Base-by-base conservation (phyloP, 345 rosid genomes). In the Trapa incisa region DNA sequence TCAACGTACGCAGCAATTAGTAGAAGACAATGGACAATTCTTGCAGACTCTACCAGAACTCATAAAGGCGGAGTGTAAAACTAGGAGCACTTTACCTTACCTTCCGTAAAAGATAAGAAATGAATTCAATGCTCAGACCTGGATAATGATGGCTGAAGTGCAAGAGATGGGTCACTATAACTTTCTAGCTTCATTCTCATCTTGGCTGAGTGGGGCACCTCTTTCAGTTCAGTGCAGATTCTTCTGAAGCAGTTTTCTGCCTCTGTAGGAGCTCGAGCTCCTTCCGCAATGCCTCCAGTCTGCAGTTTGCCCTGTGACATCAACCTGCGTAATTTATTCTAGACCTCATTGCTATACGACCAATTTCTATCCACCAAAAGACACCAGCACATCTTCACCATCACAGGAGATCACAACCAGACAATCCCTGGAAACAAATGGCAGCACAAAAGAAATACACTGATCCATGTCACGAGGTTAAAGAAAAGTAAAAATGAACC, bases 311-410 rank as follows among this genome's bases (percentile, higher is more conserved):
- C 87, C 99, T 1, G 96, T 96, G 47, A 94, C 96, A 41, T 91
- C 90, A 70, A 91, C 99, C 97, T 89, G 82, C 37, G 3, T 7
- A n/a, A 14, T 22, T 57, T 58, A 32, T 35, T 11, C 29, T 58
- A 29, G 79, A 95, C 99, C 88, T 89, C 98, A 71, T 76, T 91
- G 85, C 82, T 95, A 74, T 88, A 68, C 81, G 99, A 16, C 99
- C 99, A 77, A 22, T 22, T 95, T 86, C 71, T 95, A 95, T 73
- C 98, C 99, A 69, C 99, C 99, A 79, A 91, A 95, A 60, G 97
- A 83, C 68, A 91, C 77, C 32, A 91, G 83, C 64, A 91, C 78
- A 79, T 95, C 96, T 79, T 91, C 96, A 37, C 96, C 94, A 65
- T 68, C 79, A 62, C 73, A 81, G 68, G 97, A 82, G 75, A 92